Percentiles rank a stretch among this genome's conserved stretches.
Evolutionary conservation across 2,329 filamentous ascomycete genomes (phyloP).

Genomic region (Alternaria rosae): DNA sequence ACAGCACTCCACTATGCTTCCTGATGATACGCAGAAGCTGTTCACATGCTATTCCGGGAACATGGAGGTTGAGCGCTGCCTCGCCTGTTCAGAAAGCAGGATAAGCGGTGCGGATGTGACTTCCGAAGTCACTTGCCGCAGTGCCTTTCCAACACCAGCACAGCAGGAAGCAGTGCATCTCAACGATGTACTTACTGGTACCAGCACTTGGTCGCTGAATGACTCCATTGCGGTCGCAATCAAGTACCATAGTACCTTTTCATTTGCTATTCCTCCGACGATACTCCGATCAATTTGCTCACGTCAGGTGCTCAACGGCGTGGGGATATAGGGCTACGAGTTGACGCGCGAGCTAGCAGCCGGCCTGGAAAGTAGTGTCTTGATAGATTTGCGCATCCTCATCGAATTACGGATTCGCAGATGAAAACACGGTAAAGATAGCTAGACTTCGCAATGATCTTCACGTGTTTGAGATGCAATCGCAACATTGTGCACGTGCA

Average conservation of each 20-base stretch:
- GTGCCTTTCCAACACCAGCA: not conserved
- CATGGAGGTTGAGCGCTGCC: not conserved
- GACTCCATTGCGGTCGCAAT: slow-evolving; percentile 18
- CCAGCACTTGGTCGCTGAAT: slow-evolving; percentile 2
- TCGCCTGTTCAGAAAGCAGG: not conserved
- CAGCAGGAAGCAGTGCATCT: not conserved
- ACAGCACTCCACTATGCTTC: not conserved
- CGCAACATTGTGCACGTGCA: not conserved
- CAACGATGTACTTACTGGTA: slow-evolving; percentile 1
- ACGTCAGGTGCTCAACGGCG: slow-evolving; percentile 16
- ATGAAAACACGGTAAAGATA: slow-evolving; percentile 3
- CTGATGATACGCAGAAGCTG: not conserved
- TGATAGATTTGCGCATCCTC: not conserved
- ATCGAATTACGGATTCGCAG: not conserved
- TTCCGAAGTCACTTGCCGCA: not conserved
- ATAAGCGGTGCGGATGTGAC: not conserved
- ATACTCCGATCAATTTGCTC: slow-evolving; percentile 18
- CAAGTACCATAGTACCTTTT: slow-evolving; percentile 20
- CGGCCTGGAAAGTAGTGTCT: not conserved
- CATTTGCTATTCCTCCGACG: slow-evolving; percentile 15
- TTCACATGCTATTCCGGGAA: not conserved
- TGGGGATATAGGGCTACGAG: slow-evolving; percentile 11
- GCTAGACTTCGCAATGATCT: not conserved
- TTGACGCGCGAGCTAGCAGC: not conserved
- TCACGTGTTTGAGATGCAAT: not conserved